These are phyloP conservation scores for Ceratocystis albifundus DNA, from an alignment of 2,329 filamentous ascomycete genomes.

Conservation along the genomic window DNA sequence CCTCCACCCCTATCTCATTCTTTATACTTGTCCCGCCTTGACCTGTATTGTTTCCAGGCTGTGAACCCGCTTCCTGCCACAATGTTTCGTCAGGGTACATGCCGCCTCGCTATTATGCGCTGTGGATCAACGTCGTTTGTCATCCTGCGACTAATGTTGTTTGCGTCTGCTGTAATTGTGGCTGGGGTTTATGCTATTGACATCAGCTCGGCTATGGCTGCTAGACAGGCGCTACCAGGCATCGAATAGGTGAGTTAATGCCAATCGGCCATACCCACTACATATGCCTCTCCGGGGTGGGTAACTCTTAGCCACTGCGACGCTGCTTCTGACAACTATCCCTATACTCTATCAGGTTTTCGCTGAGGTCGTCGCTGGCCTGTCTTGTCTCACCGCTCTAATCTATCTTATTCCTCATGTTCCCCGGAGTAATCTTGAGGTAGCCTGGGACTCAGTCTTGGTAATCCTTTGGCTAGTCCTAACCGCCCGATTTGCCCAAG, in stretches of 20 bases:
- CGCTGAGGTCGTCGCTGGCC: conserved; percentile 18
- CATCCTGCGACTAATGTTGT: conserved; percentile 18
- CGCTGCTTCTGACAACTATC: background rate
- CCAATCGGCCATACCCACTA: background rate
- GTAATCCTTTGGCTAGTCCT: conserved; percentile 21
- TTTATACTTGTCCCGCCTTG: background rate
- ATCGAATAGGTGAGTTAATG: conserved; percentile 18
- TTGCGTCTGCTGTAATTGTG: conserved; percentile 19
- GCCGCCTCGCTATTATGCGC: conserved; percentile 1
- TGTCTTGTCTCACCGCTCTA: conserved; percentile 18
- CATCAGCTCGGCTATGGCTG: conserved; percentile 15
- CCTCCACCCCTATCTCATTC: background rate
- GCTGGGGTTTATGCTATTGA: conserved; percentile 21
- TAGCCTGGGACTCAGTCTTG: conserved; percentile 20
- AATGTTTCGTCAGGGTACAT: background rate
- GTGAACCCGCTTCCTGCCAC: background rate
- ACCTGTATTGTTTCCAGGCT: background rate
- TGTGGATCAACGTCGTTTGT: conserved; percentile 18
- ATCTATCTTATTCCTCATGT: conserved; percentile 22
- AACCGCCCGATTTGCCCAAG: conserved; percentile 17
- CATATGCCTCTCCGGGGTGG: background rate
- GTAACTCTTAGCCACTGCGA: background rate
- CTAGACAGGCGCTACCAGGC: conserved; percentile 11
- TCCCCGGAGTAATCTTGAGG: conserved; percentile 15
- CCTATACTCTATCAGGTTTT: conserved; percentile 7